A percentile compares a stretch with the other conserved stretches of the same genome.
Conservation (phyloP, 139 green algal genomes). For the Coccomyxa sp. region DNA sequence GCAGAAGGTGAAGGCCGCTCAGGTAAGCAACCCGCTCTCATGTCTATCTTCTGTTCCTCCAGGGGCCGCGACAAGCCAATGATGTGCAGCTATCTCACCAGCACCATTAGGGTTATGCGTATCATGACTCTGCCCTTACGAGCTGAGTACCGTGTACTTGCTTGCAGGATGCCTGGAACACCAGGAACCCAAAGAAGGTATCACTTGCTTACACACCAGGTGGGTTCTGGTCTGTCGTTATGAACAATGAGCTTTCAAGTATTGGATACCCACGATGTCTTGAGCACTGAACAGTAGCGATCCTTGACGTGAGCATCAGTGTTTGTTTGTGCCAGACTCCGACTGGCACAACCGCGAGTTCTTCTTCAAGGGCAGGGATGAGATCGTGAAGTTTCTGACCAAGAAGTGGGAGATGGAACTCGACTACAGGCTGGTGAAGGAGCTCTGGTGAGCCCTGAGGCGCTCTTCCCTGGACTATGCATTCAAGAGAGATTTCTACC, state of each 20-base stretch:
- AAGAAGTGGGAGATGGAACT: slow-evolving; percentile 58
- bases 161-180: slow-evolving; percentile 17
- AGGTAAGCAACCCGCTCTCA: too few relatives aligned
- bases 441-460: slow-evolving; percentile 27
- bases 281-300: too few relatives aligned
- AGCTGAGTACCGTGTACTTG: not conserved
- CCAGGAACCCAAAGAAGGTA: slow-evolving; percentile 33
- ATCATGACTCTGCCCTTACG: not conserved
- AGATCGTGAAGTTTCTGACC: slow-evolving; percentile 42
- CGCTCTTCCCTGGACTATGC: not conserved
- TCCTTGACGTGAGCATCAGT: not conserved
- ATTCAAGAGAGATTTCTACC: not conserved
- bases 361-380: slow-evolving; percentile 50
- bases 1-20: not conserved
- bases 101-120: not conserved
- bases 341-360: slow-evolving; percentile 57
- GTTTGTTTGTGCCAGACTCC: slow-evolving; percentile 30
- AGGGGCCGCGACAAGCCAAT: too few relatives aligned
- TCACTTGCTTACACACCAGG: slow-evolving; percentile 41
- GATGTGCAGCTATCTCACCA: too few relatives aligned
- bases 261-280: too few relatives aligned
- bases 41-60: too few relatives aligned
- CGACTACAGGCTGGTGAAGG: slow-evolving; percentile 58
- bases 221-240: too few relatives aligned
- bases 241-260: too few relatives aligned